Evolutionary conservation across 345 rosid genomes (phyloP).

Genomic region (Eucalyptus curtisii): DNA sequence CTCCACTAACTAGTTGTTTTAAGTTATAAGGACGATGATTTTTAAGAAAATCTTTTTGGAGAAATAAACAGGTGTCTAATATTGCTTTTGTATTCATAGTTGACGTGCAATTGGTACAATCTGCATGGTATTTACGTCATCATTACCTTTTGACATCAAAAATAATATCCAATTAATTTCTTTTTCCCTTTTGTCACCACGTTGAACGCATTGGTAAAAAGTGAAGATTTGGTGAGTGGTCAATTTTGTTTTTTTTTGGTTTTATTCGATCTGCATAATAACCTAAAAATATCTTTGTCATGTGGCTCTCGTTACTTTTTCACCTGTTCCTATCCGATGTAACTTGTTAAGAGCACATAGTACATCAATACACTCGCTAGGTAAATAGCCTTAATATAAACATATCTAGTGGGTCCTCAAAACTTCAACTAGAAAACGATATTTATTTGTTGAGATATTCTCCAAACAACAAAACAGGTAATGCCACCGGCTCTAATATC

Average conservation of each 20-base stretch:
- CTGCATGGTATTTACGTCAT: neutral
- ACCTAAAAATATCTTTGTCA: neutral
- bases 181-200: neutral
- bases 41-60: too few species aligned
- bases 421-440: neutral
- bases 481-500: neutral
- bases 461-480: fast-evolving
- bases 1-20: too few species aligned
- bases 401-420: neutral
- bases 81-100: neutral
- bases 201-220: neutral
- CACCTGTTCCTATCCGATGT: neutral
- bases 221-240: neutral
- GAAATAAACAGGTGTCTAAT: neutral
- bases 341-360: neutral
- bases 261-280: neutral
- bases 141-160: neutral
- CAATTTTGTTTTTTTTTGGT: neutral
- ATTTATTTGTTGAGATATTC: fast-evolving
- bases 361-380: neutral
- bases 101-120: neutral
- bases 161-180: neutral
- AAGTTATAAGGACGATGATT: neutral
- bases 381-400: neutral
- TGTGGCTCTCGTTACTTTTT: neutral